phyloP scores from a whole-genome alignment of 2,329 filamentous ascomycete genomes.

The Calonectria multiphialidica region DNA sequence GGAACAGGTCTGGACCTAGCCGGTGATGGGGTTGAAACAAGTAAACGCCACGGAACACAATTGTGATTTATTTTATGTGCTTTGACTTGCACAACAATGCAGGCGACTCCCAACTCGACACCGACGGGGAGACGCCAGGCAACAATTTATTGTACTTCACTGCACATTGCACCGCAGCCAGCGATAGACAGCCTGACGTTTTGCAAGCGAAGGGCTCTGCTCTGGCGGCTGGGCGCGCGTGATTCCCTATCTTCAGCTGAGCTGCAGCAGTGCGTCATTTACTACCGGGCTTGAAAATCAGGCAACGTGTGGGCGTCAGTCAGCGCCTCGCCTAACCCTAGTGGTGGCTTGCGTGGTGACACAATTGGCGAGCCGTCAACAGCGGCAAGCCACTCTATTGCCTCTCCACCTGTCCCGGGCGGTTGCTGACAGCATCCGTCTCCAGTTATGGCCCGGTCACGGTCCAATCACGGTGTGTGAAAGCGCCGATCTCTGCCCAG shows the following conservation, averaged over 20 bases:
- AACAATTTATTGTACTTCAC: neutral
- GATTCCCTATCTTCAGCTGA: neutral
- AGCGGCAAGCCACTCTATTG: neutral
- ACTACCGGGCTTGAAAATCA: neutral
- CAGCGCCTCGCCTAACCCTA: neutral
- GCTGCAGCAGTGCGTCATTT: constrained; percentile 1
- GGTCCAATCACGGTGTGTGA: neutral
- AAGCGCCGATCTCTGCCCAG: neutral
- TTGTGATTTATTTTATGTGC: neutral
- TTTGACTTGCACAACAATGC: too few species aligned
- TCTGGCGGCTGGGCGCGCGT: neutral
- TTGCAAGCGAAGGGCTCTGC: neutral
- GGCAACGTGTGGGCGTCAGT: neutral
- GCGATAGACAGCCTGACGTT: neutral
- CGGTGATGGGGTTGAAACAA: neutral
- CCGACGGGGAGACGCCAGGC: neutral
- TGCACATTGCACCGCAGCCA: too few species aligned
- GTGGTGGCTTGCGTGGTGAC: neutral
- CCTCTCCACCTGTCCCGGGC: neutral
- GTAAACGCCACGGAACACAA: neutral
- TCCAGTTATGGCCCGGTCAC: too few species aligned
- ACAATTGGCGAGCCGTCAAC: neutral
- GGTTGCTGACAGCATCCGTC: neutral
- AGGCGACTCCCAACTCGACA: neutral
- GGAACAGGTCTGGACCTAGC: neutral